Evolutionary conservation across 495 filamentous ascomycete genomes (phyloP).

Genomic region (Penicillium nucicola): DNA sequence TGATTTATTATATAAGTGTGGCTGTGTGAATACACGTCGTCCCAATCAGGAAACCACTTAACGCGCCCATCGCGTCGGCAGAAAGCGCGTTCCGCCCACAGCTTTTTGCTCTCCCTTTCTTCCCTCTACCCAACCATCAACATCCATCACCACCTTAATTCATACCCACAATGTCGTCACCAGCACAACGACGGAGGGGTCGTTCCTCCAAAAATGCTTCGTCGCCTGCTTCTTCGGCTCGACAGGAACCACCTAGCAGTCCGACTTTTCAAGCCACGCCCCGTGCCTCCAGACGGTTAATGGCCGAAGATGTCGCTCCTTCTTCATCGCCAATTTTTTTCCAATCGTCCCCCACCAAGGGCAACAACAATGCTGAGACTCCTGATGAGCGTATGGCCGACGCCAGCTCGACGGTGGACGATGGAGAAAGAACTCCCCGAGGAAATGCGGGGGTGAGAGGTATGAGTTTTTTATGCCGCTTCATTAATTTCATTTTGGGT

Average conservation of each 20-base stretch:
- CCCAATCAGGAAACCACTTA: conserved; percentile 39
- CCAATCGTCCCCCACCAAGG: conserved; percentile 69
- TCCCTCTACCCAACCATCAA: conserved; percentile 6
- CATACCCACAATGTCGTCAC: conserved; percentile 45
- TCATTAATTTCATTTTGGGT: neutral
- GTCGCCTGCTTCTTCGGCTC: conserved; percentile 42
- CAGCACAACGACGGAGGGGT: conserved; percentile 40
- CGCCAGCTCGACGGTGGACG: conserved; percentile 59
- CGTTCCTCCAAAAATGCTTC: conserved; percentile 40
- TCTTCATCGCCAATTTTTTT: conserved; percentile 84
- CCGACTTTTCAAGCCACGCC: conserved; percentile 40
- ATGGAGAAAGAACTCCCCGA: conserved; percentile 72
- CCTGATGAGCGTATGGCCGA: conserved; percentile 48
- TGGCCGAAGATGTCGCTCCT: conserved; percentile 36
- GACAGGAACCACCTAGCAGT: conserved; percentile 39
- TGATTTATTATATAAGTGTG: neutral
- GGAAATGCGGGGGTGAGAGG: conserved; percentile 65
- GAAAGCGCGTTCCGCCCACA: conserved; percentile 26
- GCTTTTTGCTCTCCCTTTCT: conserved; percentile 25
- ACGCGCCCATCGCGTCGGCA: conserved; percentile 34
- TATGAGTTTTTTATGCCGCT: conserved; percentile 33
- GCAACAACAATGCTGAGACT: conserved; percentile 53
- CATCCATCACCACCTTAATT: conserved; percentile 11
- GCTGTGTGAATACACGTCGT: conserved; percentile 13
- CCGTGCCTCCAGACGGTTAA: conserved; percentile 42